A percentile compares a stretch with the other conserved stretches of the same genome.
Conservation (phyloP, 2,329 filamentous ascomycete species). For the Arthrinium phaeospermum region DNA sequence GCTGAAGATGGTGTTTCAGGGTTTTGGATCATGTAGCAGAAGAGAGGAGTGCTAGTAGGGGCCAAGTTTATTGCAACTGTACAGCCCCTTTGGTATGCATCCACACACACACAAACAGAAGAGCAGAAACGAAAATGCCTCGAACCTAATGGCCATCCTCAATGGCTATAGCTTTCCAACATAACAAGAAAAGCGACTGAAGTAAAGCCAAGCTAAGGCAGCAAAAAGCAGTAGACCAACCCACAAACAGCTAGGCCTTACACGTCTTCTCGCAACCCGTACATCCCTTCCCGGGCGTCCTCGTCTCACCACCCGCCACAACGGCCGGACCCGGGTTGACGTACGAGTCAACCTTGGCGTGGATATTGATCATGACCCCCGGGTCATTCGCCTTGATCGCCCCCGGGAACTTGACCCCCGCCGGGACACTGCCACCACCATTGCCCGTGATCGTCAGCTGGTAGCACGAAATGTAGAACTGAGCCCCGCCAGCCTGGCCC, state of each 20-base stretch:
- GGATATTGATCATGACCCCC: constrained; percentile 40
- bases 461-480: constrained; percentile 41
- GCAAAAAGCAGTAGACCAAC: not conserved
- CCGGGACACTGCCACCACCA: constrained; percentile 23
- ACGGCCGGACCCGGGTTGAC: constrained; percentile 31
- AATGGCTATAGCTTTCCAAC: too few relatives aligned
- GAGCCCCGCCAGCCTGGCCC: constrained; percentile 44
- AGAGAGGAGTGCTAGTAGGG: not conserved
- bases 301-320: constrained; percentile 33
- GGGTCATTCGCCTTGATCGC: constrained; percentile 45
- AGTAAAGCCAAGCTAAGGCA: not conserved
- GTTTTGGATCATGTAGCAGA: not conserved
- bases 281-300: constrained; percentile 33
- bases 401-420: constrained; percentile 39
- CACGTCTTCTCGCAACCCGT: constrained; percentile 34
- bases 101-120: not conserved
- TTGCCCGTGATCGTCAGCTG: constrained; percentile 39
- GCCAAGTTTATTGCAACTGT: not conserved
- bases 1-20: not conserved
- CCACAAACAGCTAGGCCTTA: not conserved
- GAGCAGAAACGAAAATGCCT: not conserved
- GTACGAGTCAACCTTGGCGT: constrained; percentile 34
- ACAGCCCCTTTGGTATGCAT: not conserved
- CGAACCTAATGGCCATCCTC: not conserved
- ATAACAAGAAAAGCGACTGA: not conserved